Evolutionary conservation across 106 monocot genomes (phyloP), one percentile per base, ranked within the genome.

Genomic region (Platanthera zijinensis): DNA sequence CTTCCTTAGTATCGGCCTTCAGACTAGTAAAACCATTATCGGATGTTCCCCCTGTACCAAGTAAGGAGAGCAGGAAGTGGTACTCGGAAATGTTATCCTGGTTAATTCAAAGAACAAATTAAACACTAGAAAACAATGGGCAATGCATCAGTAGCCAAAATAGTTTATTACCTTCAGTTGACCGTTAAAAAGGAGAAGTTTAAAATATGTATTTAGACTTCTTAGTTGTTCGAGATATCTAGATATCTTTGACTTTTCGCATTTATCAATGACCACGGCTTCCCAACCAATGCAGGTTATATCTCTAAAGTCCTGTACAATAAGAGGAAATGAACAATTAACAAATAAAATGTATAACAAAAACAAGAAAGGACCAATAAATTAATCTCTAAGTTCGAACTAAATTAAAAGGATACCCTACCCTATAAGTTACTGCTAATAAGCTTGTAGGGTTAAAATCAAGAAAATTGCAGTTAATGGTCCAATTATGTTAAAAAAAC

Each of bases 31-130:
- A 9, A 66, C 11, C 28, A 72, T 10, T 59, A 72, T 79, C 82
- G 5, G 74, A 66, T 32, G 81, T 82, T 77, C 52, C 72, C 54
- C 82, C 86, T 28, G 85, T 79, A 75, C 84, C 82, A 74, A 95
- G 88, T 77, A 92, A 92, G 8, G 90, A 90, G 14, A 95, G 86
- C 47, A 95, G 39, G 66, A 88, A 88, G 50, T 82, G 12, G 72
- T 90, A 85, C 54, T 86, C 84, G 77, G 80, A 77, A 66, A 87
- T 57, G 73, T 45, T 87, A 71, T 92, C 95, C 95, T 95, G 88
- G 19, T 82, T 84, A 84, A 69, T 19, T 32, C 48, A 78, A 50
- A 54, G 13, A 77, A 77, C 21, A 77, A 51, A 15, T 62, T 18
- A 22, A 21, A 22, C 66, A 66, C 25, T 11, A 66, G 22, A 5